Base-by-base conservation (phyloP, 148 eudicot genomes). In the Polygonum maritimum region DNA sequence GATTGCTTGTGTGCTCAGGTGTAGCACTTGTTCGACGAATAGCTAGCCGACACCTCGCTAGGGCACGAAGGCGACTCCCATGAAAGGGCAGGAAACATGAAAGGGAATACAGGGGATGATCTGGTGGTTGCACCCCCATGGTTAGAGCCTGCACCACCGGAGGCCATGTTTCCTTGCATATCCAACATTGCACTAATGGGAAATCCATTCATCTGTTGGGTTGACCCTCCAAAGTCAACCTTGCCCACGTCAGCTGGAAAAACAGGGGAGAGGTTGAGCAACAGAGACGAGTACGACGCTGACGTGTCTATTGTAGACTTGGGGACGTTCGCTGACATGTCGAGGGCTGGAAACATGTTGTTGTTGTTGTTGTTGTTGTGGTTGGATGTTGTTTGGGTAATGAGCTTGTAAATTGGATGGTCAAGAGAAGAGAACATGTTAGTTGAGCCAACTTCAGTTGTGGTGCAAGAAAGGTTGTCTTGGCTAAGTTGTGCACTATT, bases 41-140 rank as follows among this genome's bases (percentile, higher is more conserved):
- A 85, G 58, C 83, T 83, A 16, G 89, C 83, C 7, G 91, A 89
- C 74, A 86, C 80, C 73, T 89, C 94, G 45, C 92, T 83, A 14
- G 92, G 94, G 81, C 90, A 88, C 4, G 87, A 62, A 26, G 91
- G 87, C 21, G 92, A 85, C 7, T 91, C 96, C 96, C 98, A 92
- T 19, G 86, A 82, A 76, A 79, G 67, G 78, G 79, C 79, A 70
- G 88, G 83, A 81, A 89, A 79, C 75, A 80, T 81, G 77, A 87
- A 87, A 2, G 98, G 98, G 54, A 90, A 86, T 39, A 85, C 90
- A 19, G 80, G 44, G 14, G 90, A 80, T 81, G 79, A 73, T 82
- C 67, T 78, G 52, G 71, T 67, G 71, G 1, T 45, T 72, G 75
- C 49, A 72, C 36, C 75, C 16, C 16, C 52, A 48, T 14, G 52